Evolutionary conservation across 1,284 basidiomycete genomes (phyloP).

Genomic region (Tilletia caries): DNA sequence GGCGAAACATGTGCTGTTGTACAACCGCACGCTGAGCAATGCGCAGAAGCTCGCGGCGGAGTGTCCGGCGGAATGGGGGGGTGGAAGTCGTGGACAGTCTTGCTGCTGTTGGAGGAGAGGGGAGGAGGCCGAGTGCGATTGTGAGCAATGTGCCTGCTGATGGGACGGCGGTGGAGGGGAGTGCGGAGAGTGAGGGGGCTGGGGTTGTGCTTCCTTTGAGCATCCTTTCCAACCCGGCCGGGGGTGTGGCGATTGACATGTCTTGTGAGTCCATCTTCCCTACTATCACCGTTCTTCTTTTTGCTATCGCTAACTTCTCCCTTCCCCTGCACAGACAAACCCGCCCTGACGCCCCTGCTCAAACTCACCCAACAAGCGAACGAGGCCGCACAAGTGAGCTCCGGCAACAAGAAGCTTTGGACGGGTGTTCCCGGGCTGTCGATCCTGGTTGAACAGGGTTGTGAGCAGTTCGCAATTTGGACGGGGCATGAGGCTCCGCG

Average conservation of each 20-base stretch:
- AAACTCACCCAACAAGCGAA: conserved; percentile 23
- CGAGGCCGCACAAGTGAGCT: conserved; percentile 1
- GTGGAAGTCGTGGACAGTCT: conserved; percentile 34
- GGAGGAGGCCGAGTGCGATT: conserved; percentile 24
- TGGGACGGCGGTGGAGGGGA: conserved; percentile 29
- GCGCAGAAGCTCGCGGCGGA: conserved; percentile 34
- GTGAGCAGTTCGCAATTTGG: conserved; percentile 49
- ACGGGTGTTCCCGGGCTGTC: conserved; percentile 39
- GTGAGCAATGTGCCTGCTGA: conserved; percentile 49
- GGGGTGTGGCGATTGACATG: conserved; percentile 53
- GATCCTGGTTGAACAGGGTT: conserved; percentile 50
- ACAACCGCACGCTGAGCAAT: conserved; percentile 47
- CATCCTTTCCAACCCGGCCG: conserved; percentile 30
- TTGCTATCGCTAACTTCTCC: background rate
- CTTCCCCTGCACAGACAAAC: conserved; percentile 29
- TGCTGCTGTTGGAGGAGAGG: conserved; percentile 26
- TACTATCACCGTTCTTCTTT: background rate
- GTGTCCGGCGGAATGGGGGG: conserved; percentile 44
- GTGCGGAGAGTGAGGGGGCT: conserved; percentile 15
- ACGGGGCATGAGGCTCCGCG: conserved; percentile 41
- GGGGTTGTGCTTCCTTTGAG: conserved; percentile 36
- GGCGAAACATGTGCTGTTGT: conserved; percentile 41
- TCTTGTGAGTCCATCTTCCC: conserved; percentile 26
- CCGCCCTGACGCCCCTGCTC: conserved; percentile 42
- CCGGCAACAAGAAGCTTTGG: conserved; percentile 30